Conservation (phyloP, 805 yeast species). For the Citeromyces nyonsensis region DNA sequence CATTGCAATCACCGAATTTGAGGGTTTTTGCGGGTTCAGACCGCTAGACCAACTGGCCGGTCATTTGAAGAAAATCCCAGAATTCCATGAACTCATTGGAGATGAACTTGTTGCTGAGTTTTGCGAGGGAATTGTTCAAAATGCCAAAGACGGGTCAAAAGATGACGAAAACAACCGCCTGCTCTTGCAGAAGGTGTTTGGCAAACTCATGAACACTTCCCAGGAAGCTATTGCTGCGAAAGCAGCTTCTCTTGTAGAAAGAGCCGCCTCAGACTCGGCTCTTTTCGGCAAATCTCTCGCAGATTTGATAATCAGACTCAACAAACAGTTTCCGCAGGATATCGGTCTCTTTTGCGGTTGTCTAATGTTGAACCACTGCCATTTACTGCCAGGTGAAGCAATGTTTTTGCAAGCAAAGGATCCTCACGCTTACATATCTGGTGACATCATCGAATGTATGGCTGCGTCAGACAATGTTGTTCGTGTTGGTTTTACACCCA, state of each 20-base stretch:
- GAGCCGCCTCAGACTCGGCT: constrained; percentile 44
- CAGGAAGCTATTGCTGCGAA: constrained; percentile 37
- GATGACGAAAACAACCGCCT: constrained; percentile 45
- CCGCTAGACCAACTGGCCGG: constrained; percentile 68
- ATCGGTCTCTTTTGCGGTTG: constrained; percentile 95
- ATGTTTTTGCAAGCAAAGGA: constrained; percentile 93
- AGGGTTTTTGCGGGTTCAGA: constrained; percentile 96
- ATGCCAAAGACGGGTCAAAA: constrained; percentile 27
- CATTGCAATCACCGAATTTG: constrained; percentile 87
- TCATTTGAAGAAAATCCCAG: constrained; percentile 61
- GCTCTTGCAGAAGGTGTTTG: constrained; percentile 62
- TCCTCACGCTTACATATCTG: constrained; percentile 95
- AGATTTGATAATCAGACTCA: constrained; percentile 57
- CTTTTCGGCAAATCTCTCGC: constrained; percentile 48
- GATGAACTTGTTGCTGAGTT: constrained; percentile 39
- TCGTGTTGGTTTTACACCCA: constrained; percentile 98
- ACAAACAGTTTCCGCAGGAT: constrained; percentile 85
- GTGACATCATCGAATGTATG: constrained; percentile 98
- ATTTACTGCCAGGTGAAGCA: constrained; percentile 79
- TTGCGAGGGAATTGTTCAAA: constrained; percentile 24
- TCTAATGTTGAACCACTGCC: constrained; percentile 78
- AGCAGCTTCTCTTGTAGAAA: constrained; percentile 50
- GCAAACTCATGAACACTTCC: constrained; percentile 72
- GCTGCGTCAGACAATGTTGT: constrained; percentile 98
- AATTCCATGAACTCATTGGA: constrained; percentile 59